These are phyloP conservation scores for Pyracantha coccinea DNA, from an alignment of 331 rosid species.

Conservation along the genomic window DNA sequence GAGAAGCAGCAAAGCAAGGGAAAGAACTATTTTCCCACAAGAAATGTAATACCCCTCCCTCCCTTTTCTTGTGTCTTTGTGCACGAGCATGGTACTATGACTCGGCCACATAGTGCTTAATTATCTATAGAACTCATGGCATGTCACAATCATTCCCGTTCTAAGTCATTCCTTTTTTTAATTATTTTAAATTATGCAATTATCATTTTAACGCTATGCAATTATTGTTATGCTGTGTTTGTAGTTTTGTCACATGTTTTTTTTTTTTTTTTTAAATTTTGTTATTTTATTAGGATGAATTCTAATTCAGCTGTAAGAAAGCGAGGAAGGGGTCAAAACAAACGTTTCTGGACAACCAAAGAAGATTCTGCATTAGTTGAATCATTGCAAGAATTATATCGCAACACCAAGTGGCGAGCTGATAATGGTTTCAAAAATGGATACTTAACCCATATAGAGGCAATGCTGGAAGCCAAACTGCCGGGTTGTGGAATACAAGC, in stretches of 20 bases:
- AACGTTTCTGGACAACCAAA: slow-evolving; percentile 7
- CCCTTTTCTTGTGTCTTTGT: not conserved
- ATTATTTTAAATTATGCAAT: not conserved
- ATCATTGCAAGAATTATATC: slow-evolving; percentile 8
- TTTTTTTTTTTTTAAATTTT: not conserved
- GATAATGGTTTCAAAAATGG: slow-evolving; percentile 12
- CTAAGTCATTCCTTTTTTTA: not conserved
- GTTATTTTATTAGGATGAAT: slow-evolving; percentile 1
- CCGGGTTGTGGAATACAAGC: slow-evolving; percentile 11
- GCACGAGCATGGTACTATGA: not conserved
- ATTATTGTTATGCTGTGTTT: not conserved
- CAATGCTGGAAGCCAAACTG: slow-evolving; percentile 8
- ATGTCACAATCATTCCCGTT: not conserved
- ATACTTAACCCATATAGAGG: slow-evolving; percentile 13
- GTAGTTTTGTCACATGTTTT: not conserved
- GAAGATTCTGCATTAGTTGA: slow-evolving; percentile 16
- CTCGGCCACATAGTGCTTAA: not conserved
- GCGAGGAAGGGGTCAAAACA: slow-evolving; percentile 16
- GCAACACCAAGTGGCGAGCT: slow-evolving; percentile 5
- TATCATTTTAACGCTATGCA: not conserved
- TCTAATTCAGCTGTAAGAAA: not conserved
- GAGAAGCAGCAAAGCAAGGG: slow-evolving; percentile 72
- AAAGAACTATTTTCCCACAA: slow-evolving; percentile 60
- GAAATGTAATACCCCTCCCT: slow-evolving; percentile 33
- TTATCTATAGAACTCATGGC: not conserved